Conservation (phyloP, 331 rosid species). For the Quercus lobata region DNA sequence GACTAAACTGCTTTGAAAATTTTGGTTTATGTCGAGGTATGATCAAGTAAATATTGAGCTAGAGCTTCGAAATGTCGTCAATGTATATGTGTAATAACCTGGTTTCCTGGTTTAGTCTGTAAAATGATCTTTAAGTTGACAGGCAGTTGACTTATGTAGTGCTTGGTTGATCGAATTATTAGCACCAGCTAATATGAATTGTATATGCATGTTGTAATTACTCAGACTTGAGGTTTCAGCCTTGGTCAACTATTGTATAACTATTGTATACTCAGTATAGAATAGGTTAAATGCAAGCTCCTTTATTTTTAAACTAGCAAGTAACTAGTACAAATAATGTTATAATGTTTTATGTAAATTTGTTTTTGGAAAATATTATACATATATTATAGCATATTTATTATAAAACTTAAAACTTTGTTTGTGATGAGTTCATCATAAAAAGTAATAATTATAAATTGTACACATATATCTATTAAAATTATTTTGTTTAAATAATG, state of each 20-base stretch:
- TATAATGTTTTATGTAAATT: no score
- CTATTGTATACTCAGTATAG: slow-evolving; percentile 21
- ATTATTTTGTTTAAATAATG: no score
- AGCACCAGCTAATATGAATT: neutral
- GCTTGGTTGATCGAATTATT: neutral
- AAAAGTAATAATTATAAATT: no score
- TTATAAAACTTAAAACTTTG: no score
- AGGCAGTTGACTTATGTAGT: neutral
- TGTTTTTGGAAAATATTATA: no score
- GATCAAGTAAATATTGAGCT: slow-evolving; percentile 9
- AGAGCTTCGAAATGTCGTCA: neutral
- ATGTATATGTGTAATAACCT: neutral
- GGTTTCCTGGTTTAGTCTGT: neutral
- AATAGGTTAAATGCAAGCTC: neutral
- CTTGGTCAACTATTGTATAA: neutral
- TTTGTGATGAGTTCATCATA: no score
- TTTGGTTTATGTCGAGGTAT: slow-evolving; percentile 39
- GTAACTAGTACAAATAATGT: no score
- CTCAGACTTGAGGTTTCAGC: neutral
- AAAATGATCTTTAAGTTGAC: neutral
- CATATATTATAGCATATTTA: no score
- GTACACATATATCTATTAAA: no score
- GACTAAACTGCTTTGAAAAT: slow-evolving; percentile 20
- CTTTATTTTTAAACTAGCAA: neutral
- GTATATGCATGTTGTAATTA: slow-evolving; percentile 1